Evolutionary conservation across 106 monocot genomes (phyloP).

Genomic region (Narthecium ossifragum): DNA sequence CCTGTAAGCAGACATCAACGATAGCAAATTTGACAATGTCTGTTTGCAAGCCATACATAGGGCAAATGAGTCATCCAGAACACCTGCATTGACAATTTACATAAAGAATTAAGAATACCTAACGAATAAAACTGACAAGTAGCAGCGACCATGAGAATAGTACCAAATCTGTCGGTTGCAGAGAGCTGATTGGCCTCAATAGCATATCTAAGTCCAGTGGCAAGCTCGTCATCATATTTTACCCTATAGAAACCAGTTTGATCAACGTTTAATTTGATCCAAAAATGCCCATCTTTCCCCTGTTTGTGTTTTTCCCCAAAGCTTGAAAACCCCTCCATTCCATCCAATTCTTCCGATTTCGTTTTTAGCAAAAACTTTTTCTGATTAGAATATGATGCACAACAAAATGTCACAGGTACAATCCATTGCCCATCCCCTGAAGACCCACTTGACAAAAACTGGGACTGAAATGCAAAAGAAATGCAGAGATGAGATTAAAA

Average conservation of each 20-base stretch:
- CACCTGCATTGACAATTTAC: conserved; percentile 29
- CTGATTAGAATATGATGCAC: conserved; percentile 36
- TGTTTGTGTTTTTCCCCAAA: neutral
- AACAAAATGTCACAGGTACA: conserved; percentile 64
- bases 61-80: conserved; percentile 81
- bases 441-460: conserved; percentile 61
- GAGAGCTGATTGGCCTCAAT: conserved; percentile 44
- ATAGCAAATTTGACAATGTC: conserved; percentile 63
- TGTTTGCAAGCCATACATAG: conserved; percentile 69
- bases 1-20: conserved; percentile 57
- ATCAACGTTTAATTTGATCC: conserved; percentile 73
- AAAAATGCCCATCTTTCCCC: conserved; percentile 8
- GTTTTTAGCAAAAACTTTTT: conserved; percentile 52
- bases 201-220: conserved; percentile 46
- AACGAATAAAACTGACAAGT: too few species aligned
- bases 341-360: conserved; percentile 26
- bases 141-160: neutral
- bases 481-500: neutral
- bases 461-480: conserved; percentile 39
- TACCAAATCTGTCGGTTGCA: conserved; percentile 68
- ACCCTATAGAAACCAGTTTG: conserved; percentile 78
- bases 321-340: conserved; percentile 6
- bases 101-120: conserved; percentile 2
- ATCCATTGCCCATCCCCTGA: conserved; percentile 64
- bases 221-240: conserved; percentile 56